Conservation (phyloP, 2,329 filamentous ascomycete genomes). For the Penicillium corylophilum region DNA sequence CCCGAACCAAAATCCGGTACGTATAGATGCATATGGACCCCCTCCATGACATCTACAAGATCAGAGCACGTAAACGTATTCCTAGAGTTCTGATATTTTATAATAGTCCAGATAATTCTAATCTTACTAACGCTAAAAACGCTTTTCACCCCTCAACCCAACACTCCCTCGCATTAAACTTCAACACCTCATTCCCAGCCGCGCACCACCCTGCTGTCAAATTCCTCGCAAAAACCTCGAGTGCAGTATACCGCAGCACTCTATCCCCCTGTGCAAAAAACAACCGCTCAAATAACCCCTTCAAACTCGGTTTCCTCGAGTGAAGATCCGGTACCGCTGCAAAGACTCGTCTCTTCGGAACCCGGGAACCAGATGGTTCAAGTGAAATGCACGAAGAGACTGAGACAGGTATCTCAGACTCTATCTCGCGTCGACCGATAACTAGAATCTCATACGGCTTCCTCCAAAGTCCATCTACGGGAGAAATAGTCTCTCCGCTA, state of each 20-base stretch:
- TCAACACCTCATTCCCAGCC: constrained; percentile 62
- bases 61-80: no score
- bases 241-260: constrained; percentile 44
- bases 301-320: constrained; percentile 64
- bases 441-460: constrained; percentile 63
- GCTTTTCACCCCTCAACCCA: constrained; percentile 45
- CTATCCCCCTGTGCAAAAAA: constrained; percentile 32
- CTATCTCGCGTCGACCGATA: constrained; percentile 32
- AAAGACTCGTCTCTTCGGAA: constrained; percentile 51
- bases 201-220: constrained; percentile 61
- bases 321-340: constrained; percentile 62
- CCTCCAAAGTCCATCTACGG: constrained; percentile 55
- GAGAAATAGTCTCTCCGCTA: constrained; percentile 52
- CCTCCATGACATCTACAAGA: no score
- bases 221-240: constrained; percentile 62
- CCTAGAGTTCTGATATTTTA: no score
- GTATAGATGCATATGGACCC: no score
- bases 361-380: constrained; percentile 1
- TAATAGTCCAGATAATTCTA: no score
- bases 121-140: no score
- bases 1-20: no score
- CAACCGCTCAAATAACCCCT: constrained; percentile 52
- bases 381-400: constrained; percentile 7
- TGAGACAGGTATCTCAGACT: constrained; percentile 8
- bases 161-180: constrained; percentile 56